phyloP scores from a whole-genome alignment of 768 basidiomycete species.

The Suillus spraguei region DNA sequence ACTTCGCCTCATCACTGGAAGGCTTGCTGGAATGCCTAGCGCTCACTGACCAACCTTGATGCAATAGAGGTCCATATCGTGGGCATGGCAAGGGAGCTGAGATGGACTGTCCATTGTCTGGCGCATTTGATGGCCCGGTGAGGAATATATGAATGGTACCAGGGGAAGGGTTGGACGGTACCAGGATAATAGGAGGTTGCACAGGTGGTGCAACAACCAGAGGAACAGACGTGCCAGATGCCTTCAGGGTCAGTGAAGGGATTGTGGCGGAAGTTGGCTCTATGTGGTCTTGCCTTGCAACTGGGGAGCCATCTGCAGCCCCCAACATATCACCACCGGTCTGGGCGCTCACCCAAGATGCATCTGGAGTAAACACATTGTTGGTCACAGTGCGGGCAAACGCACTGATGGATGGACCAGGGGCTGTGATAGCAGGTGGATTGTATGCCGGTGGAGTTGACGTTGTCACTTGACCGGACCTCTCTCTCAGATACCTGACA shows the following conservation, averaged over 20 bases:
- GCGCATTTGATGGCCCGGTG: neutral
- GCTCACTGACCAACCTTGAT: neutral
- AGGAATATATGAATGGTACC: too few relatives aligned
- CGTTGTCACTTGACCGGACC: neutral
- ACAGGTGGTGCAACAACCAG: neutral
- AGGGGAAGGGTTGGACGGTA: too few relatives aligned
- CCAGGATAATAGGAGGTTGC: neutral
- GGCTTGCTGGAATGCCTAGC: neutral
- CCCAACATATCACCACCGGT: too few relatives aligned
- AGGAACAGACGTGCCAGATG: neutral
- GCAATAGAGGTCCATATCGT: neutral
- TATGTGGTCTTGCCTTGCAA: too few relatives aligned
- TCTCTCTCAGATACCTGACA: neutral
- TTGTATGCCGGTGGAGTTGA: neutral
- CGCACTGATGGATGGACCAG: too few relatives aligned
- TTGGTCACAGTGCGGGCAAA: too few relatives aligned
- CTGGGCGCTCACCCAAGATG: too few relatives aligned
- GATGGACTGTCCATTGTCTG: neutral
- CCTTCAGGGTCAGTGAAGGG: too few relatives aligned
- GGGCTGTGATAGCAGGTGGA: neutral
- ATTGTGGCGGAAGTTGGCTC: too few relatives aligned
- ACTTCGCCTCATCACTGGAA: neutral
- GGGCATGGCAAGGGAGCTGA: neutral
- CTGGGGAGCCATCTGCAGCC: too few relatives aligned
- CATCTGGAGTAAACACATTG: too few relatives aligned